These are phyloP conservation scores for Paraphoma sp. DNA, from an alignment of 2,329 filamentous ascomycete species.

Conservation along the genomic window DNA sequence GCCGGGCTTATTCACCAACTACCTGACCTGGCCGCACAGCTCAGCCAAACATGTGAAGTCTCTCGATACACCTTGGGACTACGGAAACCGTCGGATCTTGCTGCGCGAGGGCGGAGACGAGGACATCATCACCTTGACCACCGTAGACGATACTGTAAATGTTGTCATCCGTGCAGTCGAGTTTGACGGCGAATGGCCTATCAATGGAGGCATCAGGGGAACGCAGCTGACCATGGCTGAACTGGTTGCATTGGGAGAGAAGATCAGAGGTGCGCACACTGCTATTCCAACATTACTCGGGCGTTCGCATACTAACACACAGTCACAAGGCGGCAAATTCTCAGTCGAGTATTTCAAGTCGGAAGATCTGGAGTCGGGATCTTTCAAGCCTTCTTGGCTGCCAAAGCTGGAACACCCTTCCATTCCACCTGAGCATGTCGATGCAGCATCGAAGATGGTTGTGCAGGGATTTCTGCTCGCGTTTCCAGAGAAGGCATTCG, in stretches of 20 bases:
- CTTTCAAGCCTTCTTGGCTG: conserved; percentile 48
- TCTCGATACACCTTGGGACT: conserved; percentile 39
- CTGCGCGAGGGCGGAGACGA: conserved; percentile 44
- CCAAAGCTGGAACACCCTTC: conserved; percentile 33
- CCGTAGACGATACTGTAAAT: conserved; percentile 22
- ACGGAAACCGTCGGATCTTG: conserved; percentile 17
- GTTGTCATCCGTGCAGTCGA: conserved; percentile 24
- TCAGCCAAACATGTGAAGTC: conserved; percentile 55
- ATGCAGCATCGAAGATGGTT: conserved; percentile 42
- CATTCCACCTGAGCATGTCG: conserved; percentile 42
- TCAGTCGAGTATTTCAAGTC: conserved; percentile 51
- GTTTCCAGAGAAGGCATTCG: conserved; percentile 48
- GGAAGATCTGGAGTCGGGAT: conserved; percentile 48
- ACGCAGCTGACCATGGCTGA: conserved; percentile 7
- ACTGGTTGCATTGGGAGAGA: conserved; percentile 18
- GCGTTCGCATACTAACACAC: background rate
- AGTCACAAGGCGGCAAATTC: conserved; percentile 47
- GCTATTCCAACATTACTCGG: background rate
- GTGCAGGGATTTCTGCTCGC: conserved; percentile 22
- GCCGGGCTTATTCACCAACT: conserved; percentile 60
- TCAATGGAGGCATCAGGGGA: conserved; percentile 22
- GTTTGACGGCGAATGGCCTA: conserved; percentile 27
- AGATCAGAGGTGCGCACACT: conserved; percentile 17
- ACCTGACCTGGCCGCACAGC: conserved; percentile 57
- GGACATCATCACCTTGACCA: conserved; percentile 18